Base-by-base conservation (phyloP, 176 grass and related monocot genomes). In the Chrysopogon serrulatus region DNA sequence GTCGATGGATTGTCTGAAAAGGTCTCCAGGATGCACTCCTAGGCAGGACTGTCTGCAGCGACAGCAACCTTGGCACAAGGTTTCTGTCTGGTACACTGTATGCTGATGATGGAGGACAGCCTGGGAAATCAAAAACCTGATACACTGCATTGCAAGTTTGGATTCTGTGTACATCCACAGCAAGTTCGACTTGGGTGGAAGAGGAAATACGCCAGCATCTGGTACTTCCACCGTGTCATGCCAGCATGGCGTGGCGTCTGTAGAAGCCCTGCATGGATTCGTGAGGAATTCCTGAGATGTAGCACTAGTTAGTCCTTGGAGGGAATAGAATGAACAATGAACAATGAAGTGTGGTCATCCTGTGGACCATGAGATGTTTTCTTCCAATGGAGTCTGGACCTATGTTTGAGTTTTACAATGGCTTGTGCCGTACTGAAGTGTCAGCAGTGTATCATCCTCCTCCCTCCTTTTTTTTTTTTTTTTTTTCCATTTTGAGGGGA, bases 1-100 rank as follows among this genome's bases (percentile, higher is more conserved):
- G 83, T 89, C 14, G 86, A 92, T 34, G 93, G 76, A 71, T 86
- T 94, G 59, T 87, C 85, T 18, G 68, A 87, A 64, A 90, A 91
- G 83, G 73, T 98, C 68, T 74, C 80, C 26, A 74, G 32, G 74
- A 83, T 90, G 68, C 74, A 74, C 27, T 79, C 89, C 75, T 90
- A 90, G 75, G 24, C 66, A 35, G 30, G 17, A 21, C 26, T 39
- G 56, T 40, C 9, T 14, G 2, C 0, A 37, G 42, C 1, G 1
- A 39, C 2, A 49, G 10, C 62, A 45, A 36, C 2, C 4, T 24
- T 1, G 10, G n/a, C 12, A 1, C 35, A 10, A 56, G 16, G 39
- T 77, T 42, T 84, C 66, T 68, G 31, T 21, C 30, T 64, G 45
- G 57, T 60, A 74, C 5, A 65, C 35, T 49, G 45, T 15, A 78